These are phyloP conservation scores for Skeletonema potamos DNA, from an alignment of 108 stramenopile species.

Conservation along the genomic window DNA sequence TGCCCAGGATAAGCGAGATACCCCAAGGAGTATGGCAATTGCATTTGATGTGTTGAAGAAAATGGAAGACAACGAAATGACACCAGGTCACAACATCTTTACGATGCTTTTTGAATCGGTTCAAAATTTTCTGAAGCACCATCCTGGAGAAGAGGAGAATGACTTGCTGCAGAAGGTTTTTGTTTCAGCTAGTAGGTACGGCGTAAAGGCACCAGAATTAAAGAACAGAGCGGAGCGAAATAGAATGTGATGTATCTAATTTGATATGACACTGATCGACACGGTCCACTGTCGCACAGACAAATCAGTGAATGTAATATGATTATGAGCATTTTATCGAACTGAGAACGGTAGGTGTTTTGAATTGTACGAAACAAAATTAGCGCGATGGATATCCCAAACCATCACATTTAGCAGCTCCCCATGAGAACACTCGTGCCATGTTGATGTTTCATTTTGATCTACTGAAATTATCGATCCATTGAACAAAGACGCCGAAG, in stretches of 20 bases:
- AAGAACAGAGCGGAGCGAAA: background rate
- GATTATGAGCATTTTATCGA: background rate
- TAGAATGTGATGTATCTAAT: background rate
- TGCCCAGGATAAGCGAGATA: constrained; percentile 6
- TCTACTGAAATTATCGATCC: constrained; percentile 22
- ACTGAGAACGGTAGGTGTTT: background rate
- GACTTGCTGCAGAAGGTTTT: constrained; percentile 20
- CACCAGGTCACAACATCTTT: constrained; percentile 22
- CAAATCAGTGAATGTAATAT: background rate
- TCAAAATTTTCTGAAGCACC: constrained; percentile 19
- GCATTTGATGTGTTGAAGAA: constrained; percentile 35
- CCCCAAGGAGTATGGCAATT: constrained; percentile 19
- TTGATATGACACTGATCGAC: too few relatives aligned
- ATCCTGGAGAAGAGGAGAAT: constrained; percentile 29
- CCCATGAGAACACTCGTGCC: constrained; percentile 12
- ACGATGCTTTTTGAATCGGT: constrained; percentile 22
- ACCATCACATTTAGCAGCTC: constrained; percentile 11
- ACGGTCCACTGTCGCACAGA: too few relatives aligned
- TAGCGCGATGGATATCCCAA: constrained; percentile 8
- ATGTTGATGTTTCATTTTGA: constrained; percentile 10
- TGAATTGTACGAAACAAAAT: background rate
- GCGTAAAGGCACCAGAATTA: constrained; percentile 12
- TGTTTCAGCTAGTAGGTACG: constrained; percentile 18
- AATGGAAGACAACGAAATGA: constrained; percentile 27
- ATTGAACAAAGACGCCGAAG: constrained; percentile 30